Conservation (phyloP, 1,139 yeast species). For the Tardiomyces depauwii region DNA sequence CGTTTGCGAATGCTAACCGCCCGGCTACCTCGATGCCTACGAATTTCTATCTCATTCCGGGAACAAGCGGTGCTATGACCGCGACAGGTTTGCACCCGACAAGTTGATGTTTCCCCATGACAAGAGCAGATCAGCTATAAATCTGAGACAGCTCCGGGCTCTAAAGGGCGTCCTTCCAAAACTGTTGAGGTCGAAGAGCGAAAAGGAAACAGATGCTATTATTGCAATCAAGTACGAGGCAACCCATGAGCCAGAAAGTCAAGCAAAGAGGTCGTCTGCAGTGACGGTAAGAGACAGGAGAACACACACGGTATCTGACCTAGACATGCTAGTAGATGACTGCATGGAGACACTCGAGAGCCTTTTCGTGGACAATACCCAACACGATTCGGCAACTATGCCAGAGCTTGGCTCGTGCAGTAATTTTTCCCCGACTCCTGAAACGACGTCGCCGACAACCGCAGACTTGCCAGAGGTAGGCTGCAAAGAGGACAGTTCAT, state of each 20-base stretch:
- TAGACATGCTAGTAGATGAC: not conserved
- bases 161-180: no score
- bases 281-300: no score
- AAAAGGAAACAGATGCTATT: no score
- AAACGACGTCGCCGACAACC: not conserved
- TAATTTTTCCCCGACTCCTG: not conserved
- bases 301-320: not conserved
- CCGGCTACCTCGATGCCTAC: not conserved
- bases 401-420: not conserved
- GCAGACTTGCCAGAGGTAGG: no score
- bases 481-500: no score
- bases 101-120: not conserved
- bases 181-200: no score
- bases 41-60: not conserved
- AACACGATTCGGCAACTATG: not conserved
- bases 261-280: no score
- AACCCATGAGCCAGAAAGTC: no score
- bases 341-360: not conserved
- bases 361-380: not conserved
- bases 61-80: not conserved
- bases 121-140: not conserved
- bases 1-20: not conserved
- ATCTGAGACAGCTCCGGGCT: no score
- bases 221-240: no score
- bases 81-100: not conserved